Evolutionary conservation across 148 eudicot genomes (phyloP).

Genomic region (Dysphania ambrosioides): DNA sequence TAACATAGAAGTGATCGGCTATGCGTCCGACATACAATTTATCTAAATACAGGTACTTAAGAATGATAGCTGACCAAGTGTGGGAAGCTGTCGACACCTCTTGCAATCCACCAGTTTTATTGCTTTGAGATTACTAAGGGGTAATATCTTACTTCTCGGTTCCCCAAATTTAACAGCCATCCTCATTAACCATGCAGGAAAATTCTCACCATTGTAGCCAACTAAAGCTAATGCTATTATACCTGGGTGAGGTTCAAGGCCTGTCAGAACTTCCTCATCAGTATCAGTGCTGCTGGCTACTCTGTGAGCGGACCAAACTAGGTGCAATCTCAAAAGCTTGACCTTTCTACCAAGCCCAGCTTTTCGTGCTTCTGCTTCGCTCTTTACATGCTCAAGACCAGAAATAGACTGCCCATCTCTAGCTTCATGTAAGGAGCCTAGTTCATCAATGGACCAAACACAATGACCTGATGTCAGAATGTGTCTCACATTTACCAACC

Average conservation of each 20-base stretch:
- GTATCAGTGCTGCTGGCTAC: neutral
- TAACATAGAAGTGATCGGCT: constrained; percentile 3
- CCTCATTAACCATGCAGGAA: constrained; percentile 11
- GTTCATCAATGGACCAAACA: constrained; percentile 10
- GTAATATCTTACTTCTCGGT: neutral
- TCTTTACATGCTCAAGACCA: constrained; percentile 16
- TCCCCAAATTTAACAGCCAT: constrained; percentile 5
- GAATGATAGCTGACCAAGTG: constrained; percentile 20
- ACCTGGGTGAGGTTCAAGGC: constrained; percentile 21
- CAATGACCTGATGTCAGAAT: neutral
- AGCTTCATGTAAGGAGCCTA: constrained; percentile 15
- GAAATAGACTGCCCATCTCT: neutral
- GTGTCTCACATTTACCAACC: constrained; percentile 19
- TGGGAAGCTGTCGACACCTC: constrained; percentile 17
- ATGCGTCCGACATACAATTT: neutral
- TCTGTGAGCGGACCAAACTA: neutral
- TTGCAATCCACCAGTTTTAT: constrained; percentile 14
- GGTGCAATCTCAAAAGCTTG: neutral
- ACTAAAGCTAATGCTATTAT: neutral
- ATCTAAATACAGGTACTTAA: neutral
- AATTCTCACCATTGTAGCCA: neutral
- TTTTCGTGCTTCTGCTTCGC: constrained; percentile 5
- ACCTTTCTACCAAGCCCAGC: neutral
- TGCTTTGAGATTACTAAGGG: constrained; percentile 6
- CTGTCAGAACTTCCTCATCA: constrained; percentile 11